Conservation (phyloP, 2,329 filamentous ascomycete species). For the Colletotrichum incanum region DNA sequence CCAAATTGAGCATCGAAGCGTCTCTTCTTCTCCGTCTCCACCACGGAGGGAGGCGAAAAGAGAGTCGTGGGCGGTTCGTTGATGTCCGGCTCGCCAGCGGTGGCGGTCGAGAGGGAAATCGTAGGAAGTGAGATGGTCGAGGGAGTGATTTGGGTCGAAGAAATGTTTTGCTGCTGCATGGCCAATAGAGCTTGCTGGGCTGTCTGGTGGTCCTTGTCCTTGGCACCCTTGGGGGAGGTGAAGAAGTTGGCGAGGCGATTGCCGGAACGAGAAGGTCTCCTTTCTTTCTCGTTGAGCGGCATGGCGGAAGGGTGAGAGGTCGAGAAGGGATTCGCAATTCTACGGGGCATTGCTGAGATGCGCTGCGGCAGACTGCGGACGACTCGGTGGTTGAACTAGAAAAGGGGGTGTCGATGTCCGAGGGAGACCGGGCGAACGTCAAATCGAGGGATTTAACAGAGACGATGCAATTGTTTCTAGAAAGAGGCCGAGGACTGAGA, state of each 20-base stretch:
- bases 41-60: conserved; percentile 89
- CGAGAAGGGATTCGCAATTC: conserved; percentile 71
- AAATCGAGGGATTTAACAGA: neutral
- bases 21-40: conserved; percentile 82
- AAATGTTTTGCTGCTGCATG: conserved; percentile 73
- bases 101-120: conserved; percentile 92
- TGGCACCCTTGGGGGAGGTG: conserved; percentile 76
- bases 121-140: conserved; percentile 86
- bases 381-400: conserved; percentile 15
- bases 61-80: conserved; percentile 83
- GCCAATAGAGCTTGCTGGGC: conserved; percentile 78
- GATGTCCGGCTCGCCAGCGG: conserved; percentile 79
- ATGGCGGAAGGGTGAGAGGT: conserved; percentile 64
- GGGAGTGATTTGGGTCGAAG: conserved; percentile 77
- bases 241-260: conserved; percentile 89
- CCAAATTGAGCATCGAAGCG: conserved; percentile 93
- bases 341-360: conserved; percentile 69
- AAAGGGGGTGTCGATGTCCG: conserved; percentile 24
- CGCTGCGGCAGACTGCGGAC: conserved; percentile 34
- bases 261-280: conserved; percentile 69
- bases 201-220: conserved; percentile 72
- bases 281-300: conserved; percentile 67
- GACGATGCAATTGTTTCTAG: conserved; percentile 24
- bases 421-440: conserved; percentile 15
- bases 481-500: conserved; percentile 17